Percentiles rank a stretch among this genome's conserved stretches.
phyloP scores from a whole-genome alignment of 2,329 filamentous ascomycete genomes.

The Fusarium solani-melongenae region DNA sequence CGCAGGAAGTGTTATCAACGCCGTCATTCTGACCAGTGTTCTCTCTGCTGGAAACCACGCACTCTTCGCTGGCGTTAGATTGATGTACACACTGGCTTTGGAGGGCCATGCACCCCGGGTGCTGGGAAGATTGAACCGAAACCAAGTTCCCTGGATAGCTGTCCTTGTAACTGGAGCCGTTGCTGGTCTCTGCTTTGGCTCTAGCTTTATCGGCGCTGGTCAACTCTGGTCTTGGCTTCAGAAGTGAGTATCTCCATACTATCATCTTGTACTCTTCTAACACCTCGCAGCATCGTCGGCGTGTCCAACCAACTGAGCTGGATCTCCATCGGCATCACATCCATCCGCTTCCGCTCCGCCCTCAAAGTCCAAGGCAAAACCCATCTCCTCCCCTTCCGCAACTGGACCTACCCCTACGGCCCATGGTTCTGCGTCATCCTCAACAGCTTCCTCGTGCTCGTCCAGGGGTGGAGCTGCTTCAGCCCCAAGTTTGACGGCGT shows the following conservation, averaged over 20 bases:
- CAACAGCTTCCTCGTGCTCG: slow-evolving; percentile 69
- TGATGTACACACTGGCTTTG: slow-evolving; percentile 51
- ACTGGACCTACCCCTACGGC: slow-evolving; percentile 74
- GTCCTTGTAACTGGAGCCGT: slow-evolving; percentile 65
- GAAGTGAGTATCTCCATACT: slow-evolving; percentile 57
- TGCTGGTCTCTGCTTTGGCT: slow-evolving; percentile 71
- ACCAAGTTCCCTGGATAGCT: slow-evolving; percentile 53
- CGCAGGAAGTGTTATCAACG: slow-evolving; percentile 67
- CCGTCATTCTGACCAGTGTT: slow-evolving; percentile 59
- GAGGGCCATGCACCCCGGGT: slow-evolving; percentile 65
- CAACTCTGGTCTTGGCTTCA: slow-evolving; percentile 75
- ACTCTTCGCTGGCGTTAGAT: slow-evolving; percentile 48
- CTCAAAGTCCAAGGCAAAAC: slow-evolving; percentile 68
- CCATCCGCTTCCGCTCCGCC: slow-evolving; percentile 71
- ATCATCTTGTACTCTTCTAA: slow-evolving; percentile 10
- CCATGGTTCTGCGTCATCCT: slow-evolving; percentile 67
- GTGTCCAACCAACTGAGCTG: slow-evolving; percentile 76
- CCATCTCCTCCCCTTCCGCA: slow-evolving; percentile 70
- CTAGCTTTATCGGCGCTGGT: slow-evolving; percentile 73
- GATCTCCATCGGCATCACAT: slow-evolving; percentile 72
- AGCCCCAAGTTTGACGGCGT: slow-evolving; percentile 67
- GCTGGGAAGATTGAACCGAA: slow-evolving; percentile 55
- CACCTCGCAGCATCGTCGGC: slow-evolving; percentile 63
- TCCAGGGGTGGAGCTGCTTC: slow-evolving; percentile 74
- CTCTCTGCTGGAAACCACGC: slow-evolving; percentile 53